These are phyloP conservation scores for Sordaria brevicollis DNA, from an alignment of 495 filamentous ascomycete genomes.

Conservation along the genomic window DNA sequence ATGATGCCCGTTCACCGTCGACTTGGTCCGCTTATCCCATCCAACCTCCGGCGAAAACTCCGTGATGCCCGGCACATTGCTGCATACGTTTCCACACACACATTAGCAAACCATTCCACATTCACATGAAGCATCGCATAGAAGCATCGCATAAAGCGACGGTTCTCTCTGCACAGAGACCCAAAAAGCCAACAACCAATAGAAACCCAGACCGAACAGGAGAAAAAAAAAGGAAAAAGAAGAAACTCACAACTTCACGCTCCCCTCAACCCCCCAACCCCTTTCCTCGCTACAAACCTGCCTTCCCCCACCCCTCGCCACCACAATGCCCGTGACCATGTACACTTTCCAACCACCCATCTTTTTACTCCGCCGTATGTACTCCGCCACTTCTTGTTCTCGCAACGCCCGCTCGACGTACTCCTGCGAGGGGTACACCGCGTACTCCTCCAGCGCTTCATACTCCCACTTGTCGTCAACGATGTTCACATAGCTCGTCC, in stretches of 20 bases:
- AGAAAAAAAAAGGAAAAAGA: no score
- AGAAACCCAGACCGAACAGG: no score
- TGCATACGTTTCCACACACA: no score
- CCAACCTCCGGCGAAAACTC: neutral
- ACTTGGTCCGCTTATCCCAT: neutral
- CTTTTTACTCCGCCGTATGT: neutral
- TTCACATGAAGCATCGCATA: no score
- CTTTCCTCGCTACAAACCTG: neutral
- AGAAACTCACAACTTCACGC: no score
- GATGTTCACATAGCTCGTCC: neutral
- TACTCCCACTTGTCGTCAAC: neutral
- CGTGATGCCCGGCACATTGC: neutral
- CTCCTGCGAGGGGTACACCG: neutral
- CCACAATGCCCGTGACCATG: conserved; percentile 5
- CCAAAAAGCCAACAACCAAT: no score
- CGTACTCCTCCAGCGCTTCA: neutral
- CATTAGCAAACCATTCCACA: no score
- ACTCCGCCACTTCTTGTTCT: neutral
- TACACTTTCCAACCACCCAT: neutral
- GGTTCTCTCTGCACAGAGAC: no score
- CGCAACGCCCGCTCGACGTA: neutral
- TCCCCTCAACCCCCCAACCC: no score
- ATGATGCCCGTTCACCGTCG: neutral
- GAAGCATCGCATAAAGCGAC: no score
- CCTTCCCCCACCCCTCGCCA: conserved; percentile 1